Conservation (phyloP, 495 filamentous ascomycete genomes). For the Chlorociboria aeruginascens region DNA sequence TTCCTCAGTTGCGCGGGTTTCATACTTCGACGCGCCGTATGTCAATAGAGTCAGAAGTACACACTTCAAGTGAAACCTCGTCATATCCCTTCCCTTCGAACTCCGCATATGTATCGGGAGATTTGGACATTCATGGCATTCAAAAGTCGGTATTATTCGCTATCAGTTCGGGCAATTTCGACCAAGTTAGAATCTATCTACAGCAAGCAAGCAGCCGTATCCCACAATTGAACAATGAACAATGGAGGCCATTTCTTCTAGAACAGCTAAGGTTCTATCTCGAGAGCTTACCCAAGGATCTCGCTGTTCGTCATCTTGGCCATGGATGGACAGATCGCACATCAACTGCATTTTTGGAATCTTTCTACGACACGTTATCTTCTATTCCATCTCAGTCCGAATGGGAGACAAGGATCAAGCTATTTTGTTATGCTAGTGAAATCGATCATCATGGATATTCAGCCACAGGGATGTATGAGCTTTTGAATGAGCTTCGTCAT, state of each 20-base stretch:
- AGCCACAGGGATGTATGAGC: constrained; percentile 21
- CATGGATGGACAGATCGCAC: constrained; percentile 25
- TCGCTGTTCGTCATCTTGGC: constrained; percentile 29
- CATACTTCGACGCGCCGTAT: constrained; percentile 7
- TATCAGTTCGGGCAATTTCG: constrained; percentile 6
- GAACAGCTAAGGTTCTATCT: constrained; percentile 28
- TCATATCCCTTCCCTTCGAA: background rate
- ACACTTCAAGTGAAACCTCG: background rate
- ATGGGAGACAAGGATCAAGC: constrained; percentile 23
- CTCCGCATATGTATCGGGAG: background rate
- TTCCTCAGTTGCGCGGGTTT: constrained; percentile 8
- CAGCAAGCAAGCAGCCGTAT: background rate
- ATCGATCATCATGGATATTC: constrained; percentile 29
- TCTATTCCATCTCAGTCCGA: constrained; percentile 21
- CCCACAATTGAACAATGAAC: constrained; percentile 4
- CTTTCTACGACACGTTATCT: constrained; percentile 29
- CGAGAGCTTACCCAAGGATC: constrained; percentile 19
- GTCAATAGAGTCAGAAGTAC: background rate
- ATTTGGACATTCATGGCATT: constrained; percentile 3
- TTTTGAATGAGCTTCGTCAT: constrained; percentile 23
- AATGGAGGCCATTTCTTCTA: constrained; percentile 8
- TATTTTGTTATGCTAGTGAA: constrained; percentile 27
- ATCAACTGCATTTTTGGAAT: constrained; percentile 37
- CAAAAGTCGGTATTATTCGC: background rate
- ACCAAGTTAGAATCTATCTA: constrained; percentile 2